These are phyloP conservation scores for Penicillium ochrochloron DNA, from an alignment of 495 filamentous ascomycete species.

Conservation along the genomic window DNA sequence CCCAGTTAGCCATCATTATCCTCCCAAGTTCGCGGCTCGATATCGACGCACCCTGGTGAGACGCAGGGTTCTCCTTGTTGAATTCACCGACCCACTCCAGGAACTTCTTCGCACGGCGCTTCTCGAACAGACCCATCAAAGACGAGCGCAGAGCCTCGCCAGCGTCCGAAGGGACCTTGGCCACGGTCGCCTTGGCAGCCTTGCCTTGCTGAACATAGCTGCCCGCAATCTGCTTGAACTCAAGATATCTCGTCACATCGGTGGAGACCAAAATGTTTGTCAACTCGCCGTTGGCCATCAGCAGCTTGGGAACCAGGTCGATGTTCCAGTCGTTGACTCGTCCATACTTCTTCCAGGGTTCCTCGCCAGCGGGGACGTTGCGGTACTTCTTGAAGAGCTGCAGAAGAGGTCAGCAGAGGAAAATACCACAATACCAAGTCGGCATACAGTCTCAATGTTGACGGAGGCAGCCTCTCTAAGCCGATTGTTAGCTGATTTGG, in stretches of 20 bases:
- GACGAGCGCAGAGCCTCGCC: slow-evolving; percentile 88
- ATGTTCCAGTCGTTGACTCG: slow-evolving; percentile 99
- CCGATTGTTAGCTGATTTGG: slow-evolving; percentile 29
- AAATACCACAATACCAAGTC: neutral
- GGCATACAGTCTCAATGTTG: slow-evolving; percentile 85
- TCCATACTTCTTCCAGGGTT: slow-evolving; percentile 97
- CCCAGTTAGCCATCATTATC: slow-evolving; percentile 28
- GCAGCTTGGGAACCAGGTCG: slow-evolving; percentile 94
- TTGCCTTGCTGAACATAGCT: slow-evolving; percentile 93
- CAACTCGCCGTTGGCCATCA: slow-evolving; percentile 98
- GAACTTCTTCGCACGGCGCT: slow-evolving; percentile 94
- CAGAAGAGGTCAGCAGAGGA: slow-evolving; percentile 23
- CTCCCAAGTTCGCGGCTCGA: neutral
- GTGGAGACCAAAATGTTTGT: slow-evolving; percentile 97
- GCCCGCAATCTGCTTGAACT: slow-evolving; percentile 98
- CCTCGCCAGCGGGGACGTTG: slow-evolving; percentile 76
- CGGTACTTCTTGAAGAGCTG: slow-evolving; percentile 96
- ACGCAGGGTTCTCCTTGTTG: slow-evolving; percentile 78
- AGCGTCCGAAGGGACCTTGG: slow-evolving; percentile 95
- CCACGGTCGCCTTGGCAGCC: slow-evolving; percentile 81
- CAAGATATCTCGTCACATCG: slow-evolving; percentile 95
- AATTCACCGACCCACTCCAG: slow-evolving; percentile 96
- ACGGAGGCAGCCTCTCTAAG: slow-evolving; percentile 87
- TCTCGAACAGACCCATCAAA: slow-evolving; percentile 97
- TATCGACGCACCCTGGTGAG: slow-evolving; percentile 77